phyloP scores from a whole-genome alignment of 805 yeast genomes.

The Ogataea ganodermae region DNA sequence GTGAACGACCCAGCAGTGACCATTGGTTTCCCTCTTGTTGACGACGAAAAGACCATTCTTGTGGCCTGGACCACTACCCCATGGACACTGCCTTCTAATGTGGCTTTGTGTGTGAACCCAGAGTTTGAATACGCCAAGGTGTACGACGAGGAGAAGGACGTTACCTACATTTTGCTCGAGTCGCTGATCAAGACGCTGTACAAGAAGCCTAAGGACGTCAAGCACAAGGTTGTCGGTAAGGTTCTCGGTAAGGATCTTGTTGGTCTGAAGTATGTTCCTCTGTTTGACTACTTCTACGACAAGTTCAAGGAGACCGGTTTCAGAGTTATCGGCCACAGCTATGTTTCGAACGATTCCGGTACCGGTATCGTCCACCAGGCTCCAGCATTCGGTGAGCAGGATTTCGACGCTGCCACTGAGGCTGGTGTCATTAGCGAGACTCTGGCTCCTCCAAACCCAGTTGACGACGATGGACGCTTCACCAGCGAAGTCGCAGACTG shows the following conservation, averaged over 20 bases:
- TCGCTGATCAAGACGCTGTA: slow-evolving; percentile 77
- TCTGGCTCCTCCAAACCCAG: slow-evolving; percentile 84
- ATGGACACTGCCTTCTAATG: slow-evolving; percentile 96
- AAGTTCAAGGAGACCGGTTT: slow-evolving; percentile 76
- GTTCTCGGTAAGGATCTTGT: slow-evolving; percentile 77
- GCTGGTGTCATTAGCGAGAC: slow-evolving; percentile 75
- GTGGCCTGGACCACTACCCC: slow-evolving; percentile 99
- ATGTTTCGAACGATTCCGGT: slow-evolving; percentile 94
- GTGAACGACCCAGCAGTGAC: slow-evolving; percentile 97
- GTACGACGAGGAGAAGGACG: slow-evolving; percentile 81
- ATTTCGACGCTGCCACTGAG: slow-evolving; percentile 78
- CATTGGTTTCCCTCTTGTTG: slow-evolving; percentile 77
- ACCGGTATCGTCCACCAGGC: slow-evolving; percentile 99
- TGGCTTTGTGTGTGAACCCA: slow-evolving; percentile 91
- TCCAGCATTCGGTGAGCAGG: slow-evolving; percentile 99
- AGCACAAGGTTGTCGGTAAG: slow-evolving; percentile 78
- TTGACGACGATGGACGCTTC: slow-evolving; percentile 90
- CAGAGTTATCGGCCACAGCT: slow-evolving; percentile 77
- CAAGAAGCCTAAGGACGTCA: slow-evolving; percentile 92
- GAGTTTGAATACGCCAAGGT: slow-evolving; percentile 89
- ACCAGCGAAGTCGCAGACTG: slow-evolving; percentile 73
- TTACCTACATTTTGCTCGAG: slow-evolving; percentile 83
- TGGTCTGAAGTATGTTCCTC: slow-evolving; percentile 80
- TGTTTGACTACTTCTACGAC: slow-evolving; percentile 79
- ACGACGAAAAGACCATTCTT: slow-evolving; percentile 77